Conservation (phyloP, 2,329 filamentous ascomycete genomes). For the Fusarium sp. region DNA sequence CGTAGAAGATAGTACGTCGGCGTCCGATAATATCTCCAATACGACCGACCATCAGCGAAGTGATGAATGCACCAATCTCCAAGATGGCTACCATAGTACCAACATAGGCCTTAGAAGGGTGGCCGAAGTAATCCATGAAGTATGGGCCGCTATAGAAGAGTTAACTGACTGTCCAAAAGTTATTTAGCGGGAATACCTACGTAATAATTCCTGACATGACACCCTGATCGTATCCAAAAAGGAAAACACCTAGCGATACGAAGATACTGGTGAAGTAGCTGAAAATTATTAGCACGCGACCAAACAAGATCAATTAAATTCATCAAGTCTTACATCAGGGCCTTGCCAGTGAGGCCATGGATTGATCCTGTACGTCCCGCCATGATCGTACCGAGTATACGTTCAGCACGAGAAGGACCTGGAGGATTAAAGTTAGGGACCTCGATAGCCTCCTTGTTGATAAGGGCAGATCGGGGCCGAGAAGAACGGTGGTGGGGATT, state of each 20-base stretch:
- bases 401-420: conserved; percentile 74
- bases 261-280: conserved; percentile 97
- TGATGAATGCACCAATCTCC: conserved; percentile 91
- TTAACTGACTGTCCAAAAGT: conserved; percentile 37
- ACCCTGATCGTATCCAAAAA: conserved; percentile 91
- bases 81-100: conserved; percentile 98
- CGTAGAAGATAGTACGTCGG: conserved; percentile 90
- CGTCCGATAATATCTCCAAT: conserved; percentile 93
- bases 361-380: conserved; percentile 80
- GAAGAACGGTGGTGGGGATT: conserved; percentile 55
- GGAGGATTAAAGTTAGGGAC: conserved; percentile 77
- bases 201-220: conserved; percentile 84
- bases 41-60: conserved; percentile 86
- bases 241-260: conserved; percentile 86
- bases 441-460: conserved; percentile 82
- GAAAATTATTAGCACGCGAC: conserved; percentile 37
- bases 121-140: conserved; percentile 92
- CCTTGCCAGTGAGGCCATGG: conserved; percentile 94
- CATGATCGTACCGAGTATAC: conserved; percentile 86
- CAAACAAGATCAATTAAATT: background rate
- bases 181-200: conserved; percentile 57
- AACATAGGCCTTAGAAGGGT: conserved; percentile 87
- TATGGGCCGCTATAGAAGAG: conserved; percentile 74
- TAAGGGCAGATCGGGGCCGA: conserved; percentile 56
- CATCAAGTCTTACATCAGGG: conserved; percentile 76